A percentile compares a stretch with the other conserved stretches of the same genome.
Conservation (phyloP, 768 basidiomycete genomes). For the Pholiota conissans region DNA sequence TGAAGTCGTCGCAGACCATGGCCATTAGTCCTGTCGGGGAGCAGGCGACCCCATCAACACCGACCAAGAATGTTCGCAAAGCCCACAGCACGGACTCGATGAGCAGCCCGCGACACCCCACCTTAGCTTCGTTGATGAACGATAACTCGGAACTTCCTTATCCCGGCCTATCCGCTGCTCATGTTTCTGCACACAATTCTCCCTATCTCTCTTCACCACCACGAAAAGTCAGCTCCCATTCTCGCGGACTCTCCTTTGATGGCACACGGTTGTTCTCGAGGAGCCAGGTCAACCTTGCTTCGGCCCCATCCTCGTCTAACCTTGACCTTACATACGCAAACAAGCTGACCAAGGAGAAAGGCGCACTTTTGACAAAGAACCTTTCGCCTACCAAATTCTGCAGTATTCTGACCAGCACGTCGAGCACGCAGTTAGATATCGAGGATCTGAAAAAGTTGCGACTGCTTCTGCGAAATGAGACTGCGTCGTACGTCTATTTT, state of each 20-base stretch:
- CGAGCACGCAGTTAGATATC: slow-evolving; percentile 78
- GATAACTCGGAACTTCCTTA: slow-evolving; percentile 41
- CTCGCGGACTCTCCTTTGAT: slow-evolving; percentile 65
- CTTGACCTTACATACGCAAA: slow-evolving; percentile 39
- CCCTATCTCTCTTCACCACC: slow-evolving; percentile 38
- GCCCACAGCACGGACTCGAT: slow-evolving; percentile 76
- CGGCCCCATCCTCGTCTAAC: slow-evolving; percentile 43
- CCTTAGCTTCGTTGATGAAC: slow-evolving; percentile 32
- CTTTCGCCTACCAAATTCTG: slow-evolving; percentile 67
- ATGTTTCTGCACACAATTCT: slow-evolving; percentile 41
- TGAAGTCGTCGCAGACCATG: slow-evolving; percentile 79
- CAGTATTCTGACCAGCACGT: slow-evolving; percentile 63
- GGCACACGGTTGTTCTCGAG: slow-evolving; percentile 50
- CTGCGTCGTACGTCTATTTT: slow-evolving; percentile 60
- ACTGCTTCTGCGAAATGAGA: slow-evolving; percentile 85
- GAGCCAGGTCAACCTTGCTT: slow-evolving; percentile 48
- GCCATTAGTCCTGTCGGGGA: slow-evolving; percentile 37
- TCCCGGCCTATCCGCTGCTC: slow-evolving; percentile 30
- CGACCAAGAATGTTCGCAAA: slow-evolving; percentile 54
- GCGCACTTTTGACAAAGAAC: slow-evolving; percentile 39
- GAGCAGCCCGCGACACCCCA: slow-evolving; percentile 49
- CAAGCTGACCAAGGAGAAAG: slow-evolving; percentile 44
- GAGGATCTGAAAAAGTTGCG: slow-evolving; percentile 86
- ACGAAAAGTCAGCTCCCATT: slow-evolving; percentile 46
- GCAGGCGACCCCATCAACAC: slow-evolving; percentile 41